A percentile compares a stretch with the other conserved stretches of the same genome.
Conservation (phyloP, 2,329 filamentous ascomycete species). For the Biscogniauxia mediterranea region DNA sequence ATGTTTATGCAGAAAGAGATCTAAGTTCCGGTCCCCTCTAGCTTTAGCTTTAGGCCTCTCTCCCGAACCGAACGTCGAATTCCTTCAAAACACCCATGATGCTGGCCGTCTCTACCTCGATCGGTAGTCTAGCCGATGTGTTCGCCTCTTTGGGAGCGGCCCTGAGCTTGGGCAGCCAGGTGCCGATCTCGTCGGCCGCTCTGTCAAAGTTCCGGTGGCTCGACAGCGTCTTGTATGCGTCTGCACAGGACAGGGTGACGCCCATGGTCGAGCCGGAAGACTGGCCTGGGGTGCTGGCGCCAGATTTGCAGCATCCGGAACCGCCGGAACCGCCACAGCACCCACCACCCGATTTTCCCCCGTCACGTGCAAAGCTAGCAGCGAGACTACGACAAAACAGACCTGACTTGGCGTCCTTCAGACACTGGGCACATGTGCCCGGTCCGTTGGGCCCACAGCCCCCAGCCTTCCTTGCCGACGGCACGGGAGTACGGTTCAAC, state of each 20-base stretch:
- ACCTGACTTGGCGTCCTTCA: conserved; percentile 73
- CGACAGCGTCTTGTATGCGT: conserved; percentile 75
- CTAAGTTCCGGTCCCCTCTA: too few relatives aligned
- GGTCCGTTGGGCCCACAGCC: conserved; percentile 67
- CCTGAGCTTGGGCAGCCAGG: conserved; percentile 72
- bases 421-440: conserved; percentile 76
- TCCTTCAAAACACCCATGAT: conserved; percentile 84
- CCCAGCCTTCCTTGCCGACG: conserved; percentile 24
- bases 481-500: conserved; percentile 31
- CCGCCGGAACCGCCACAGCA: conserved; percentile 62
- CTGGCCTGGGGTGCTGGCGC: conserved; percentile 10
- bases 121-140: conserved; percentile 50
- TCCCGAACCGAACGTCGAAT: conserved; percentile 73
- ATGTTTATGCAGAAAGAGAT: too few relatives aligned
- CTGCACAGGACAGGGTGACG: conserved; percentile 69
- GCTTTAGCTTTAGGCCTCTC: conserved; percentile 27
- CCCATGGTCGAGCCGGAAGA: conserved; percentile 34
- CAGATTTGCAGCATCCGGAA: conserved; percentile 64
- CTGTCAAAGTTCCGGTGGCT: conserved; percentile 74
- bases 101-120: conserved; percentile 79
- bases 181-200: conserved; percentile 70
- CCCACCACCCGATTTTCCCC: conserved; percentile 38
- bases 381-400: conserved; percentile 81
- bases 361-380: conserved; percentile 55
- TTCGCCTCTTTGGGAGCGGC: conserved; percentile 48